A percentile compares a stretch with the other conserved stretches of the same genome.
Evolutionary conservation across 2,329 filamentous ascomycete genomes (phyloP).

Genomic region (Cadophora sp.): DNA sequence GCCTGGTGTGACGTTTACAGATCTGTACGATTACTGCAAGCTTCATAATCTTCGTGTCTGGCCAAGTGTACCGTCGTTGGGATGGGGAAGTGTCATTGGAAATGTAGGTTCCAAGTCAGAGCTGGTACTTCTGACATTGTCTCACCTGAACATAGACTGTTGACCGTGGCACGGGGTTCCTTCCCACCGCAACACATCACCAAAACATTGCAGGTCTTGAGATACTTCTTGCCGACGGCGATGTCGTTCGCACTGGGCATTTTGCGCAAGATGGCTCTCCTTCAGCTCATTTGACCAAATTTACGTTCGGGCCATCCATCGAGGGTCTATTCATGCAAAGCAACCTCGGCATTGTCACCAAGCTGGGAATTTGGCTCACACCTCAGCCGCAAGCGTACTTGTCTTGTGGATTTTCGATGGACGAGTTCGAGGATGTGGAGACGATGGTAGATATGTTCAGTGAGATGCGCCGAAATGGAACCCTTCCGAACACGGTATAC

Average conservation of each 20-base stretch:
- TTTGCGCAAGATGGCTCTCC: background rate
- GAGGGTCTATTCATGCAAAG: conserved; percentile 28
- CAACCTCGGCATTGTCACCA: conserved; percentile 32
- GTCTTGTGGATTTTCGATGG: conserved; percentile 54
- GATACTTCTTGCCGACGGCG: conserved; percentile 48
- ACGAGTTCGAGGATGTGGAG: conserved; percentile 53
- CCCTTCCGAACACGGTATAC: conserved; percentile 49
- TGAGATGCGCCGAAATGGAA: conserved; percentile 51
- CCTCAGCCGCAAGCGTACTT: conserved; percentile 53
- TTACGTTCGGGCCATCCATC: conserved; percentile 32
- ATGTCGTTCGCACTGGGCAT: conserved; percentile 45
- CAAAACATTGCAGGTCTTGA: background rate
- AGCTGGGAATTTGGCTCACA: conserved; percentile 42
- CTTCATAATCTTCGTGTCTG: conserved; percentile 51
- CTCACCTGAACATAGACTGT: background rate
- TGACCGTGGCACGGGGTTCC: background rate
- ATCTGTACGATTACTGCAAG: conserved; percentile 51
- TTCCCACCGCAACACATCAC: background rate
- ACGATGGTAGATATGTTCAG: conserved; percentile 53
- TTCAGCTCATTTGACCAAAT: background rate
- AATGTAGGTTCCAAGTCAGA: conserved; percentile 41
- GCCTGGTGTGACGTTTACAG: conserved; percentile 54
- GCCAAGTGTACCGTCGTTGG: conserved; percentile 55
- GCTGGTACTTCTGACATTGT: background rate
- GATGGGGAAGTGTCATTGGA: conserved; percentile 56